Evolutionary conservation across 2,329 filamentous ascomycete species (phyloP).

Genomic region (Aschersonia sp.): DNA sequence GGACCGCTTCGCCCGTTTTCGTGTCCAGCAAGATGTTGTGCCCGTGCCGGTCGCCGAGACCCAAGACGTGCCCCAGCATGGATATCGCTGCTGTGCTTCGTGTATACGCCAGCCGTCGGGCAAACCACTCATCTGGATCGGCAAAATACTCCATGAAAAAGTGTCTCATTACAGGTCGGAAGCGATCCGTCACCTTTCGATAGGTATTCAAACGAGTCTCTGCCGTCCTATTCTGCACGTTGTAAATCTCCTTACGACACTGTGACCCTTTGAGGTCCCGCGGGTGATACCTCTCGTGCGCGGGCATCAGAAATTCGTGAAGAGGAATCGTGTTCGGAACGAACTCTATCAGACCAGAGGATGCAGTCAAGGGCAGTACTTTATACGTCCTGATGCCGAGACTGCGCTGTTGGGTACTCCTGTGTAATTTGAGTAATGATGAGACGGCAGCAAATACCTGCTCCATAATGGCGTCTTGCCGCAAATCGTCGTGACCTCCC

Average conservation of each 20-base stretch:
- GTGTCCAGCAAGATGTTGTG: conserved; percentile 93
- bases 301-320: conserved; percentile 82
- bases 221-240: conserved; percentile 53
- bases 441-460: conserved; percentile 97
- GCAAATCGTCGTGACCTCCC: conserved; percentile 86
- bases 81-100: conserved; percentile 88
- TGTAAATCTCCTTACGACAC: conserved; percentile 67
- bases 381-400: conserved; percentile 94
- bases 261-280: conserved; percentile 62
- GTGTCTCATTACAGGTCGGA: conserved; percentile 87
- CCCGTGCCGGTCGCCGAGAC: conserved; percentile 84
- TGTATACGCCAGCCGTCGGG: conserved; percentile 76
- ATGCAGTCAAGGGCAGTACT: conserved; percentile 74
- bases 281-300: conserved; percentile 76
- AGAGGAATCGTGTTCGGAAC: conserved; percentile 86
- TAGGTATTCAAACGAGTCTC: conserved; percentile 63
- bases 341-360: conserved; percentile 90
- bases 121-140: conserved; percentile 94
- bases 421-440: conserved; percentile 72
- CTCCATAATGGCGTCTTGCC: conserved; percentile 98
- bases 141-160: conserved; percentile 95
- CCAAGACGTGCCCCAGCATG: conserved; percentile 84
- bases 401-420: conserved; percentile 73
- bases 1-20: conserved; percentile 81
- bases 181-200: conserved; percentile 62